Evolutionary conservation across 345 rosid species (phyloP).

Genomic region (Corchorus olitorius): DNA sequence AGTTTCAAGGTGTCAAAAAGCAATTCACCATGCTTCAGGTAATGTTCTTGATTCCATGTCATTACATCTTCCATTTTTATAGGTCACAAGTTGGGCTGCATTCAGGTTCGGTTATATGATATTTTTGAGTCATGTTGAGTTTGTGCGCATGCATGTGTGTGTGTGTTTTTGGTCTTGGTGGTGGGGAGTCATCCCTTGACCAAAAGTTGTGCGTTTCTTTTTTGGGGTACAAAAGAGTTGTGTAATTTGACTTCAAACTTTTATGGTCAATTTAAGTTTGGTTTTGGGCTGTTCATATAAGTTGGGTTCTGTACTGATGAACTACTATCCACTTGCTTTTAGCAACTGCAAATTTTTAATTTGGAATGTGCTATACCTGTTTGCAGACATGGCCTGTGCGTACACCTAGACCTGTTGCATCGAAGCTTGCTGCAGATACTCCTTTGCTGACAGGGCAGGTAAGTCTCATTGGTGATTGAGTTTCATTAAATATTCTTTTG

Average conservation of each 20-base stretch:
- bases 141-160: not conserved
- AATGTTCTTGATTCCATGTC: conserved; percentile 8
- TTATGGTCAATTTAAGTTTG: not conserved
- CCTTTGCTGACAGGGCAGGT: conserved; percentile 98
- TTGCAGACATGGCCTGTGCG: conserved; percentile 99
- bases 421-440: conserved; percentile 99
- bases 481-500: not conserved
- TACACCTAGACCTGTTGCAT: conserved; percentile 97
- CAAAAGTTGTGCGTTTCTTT: not conserved
- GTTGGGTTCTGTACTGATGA: not conserved
- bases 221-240: not conserved
- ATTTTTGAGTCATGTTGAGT: not conserved
- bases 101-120: not conserved
- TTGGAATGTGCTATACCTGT: conserved; percentile 24
- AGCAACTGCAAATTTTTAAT: not conserved
- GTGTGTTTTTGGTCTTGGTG: not conserved
- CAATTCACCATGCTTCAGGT: conserved; percentile 99
- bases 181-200: not conserved
- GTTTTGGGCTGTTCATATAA: not conserved
- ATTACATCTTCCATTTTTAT: not conserved
- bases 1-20: conserved; percentile 96
- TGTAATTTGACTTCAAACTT: not conserved
- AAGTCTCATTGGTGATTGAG: conserved; percentile 14
- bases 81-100: too few species aligned
- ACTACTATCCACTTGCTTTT: not conserved